These are phyloP conservation scores for Cyclanthera cordifolia DNA, from an alignment of 306 rosid genomes.

Conservation along the genomic window DNA sequence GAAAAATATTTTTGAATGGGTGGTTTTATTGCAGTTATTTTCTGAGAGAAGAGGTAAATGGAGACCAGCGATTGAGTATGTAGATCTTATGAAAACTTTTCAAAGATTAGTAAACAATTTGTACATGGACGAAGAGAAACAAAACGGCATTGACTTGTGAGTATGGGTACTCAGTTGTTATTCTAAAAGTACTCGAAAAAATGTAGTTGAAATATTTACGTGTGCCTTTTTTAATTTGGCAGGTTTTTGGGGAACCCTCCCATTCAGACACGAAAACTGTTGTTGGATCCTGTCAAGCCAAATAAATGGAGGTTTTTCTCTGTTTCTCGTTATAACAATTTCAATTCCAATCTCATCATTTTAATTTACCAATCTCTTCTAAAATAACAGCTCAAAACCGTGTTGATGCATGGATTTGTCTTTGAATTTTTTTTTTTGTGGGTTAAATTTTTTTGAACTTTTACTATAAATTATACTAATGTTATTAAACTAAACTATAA, in stretches of 20 bases:
- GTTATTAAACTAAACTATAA: too few species aligned
- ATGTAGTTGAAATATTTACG: too few species aligned
- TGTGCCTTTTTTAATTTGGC: constrained; percentile 13
- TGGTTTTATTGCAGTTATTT: constrained; percentile 41
- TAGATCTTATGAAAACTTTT: constrained; percentile 60
- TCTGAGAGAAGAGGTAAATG: constrained; percentile 85
- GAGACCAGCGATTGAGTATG: constrained; percentile 87
- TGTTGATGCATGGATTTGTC: background rate
- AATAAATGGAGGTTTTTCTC: constrained; percentile 23
- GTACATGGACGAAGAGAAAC: constrained; percentile 62
- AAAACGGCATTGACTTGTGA: constrained; percentile 75
- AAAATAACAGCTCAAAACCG: too few species aligned
- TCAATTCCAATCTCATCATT: too few species aligned
- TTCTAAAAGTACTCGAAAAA: too few species aligned
- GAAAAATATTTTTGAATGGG: too few species aligned
- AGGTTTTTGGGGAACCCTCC: constrained; percentile 88
- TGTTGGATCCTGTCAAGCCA: constrained; percentile 57
- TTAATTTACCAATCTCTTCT: too few species aligned
- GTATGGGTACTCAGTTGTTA: background rate
- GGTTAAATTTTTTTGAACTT: too few species aligned
- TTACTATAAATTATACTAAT: too few species aligned
- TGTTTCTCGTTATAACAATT: background rate
- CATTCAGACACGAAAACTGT: constrained; percentile 57
- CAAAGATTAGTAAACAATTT: constrained; percentile 80
- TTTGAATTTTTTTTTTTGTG: too few species aligned